Percentiles rank a stretch among this genome's conserved stretches.
Evolutionary conservation across 148 eudicot genomes (phyloP).

Genomic region (Chenopodium quinoa): DNA sequence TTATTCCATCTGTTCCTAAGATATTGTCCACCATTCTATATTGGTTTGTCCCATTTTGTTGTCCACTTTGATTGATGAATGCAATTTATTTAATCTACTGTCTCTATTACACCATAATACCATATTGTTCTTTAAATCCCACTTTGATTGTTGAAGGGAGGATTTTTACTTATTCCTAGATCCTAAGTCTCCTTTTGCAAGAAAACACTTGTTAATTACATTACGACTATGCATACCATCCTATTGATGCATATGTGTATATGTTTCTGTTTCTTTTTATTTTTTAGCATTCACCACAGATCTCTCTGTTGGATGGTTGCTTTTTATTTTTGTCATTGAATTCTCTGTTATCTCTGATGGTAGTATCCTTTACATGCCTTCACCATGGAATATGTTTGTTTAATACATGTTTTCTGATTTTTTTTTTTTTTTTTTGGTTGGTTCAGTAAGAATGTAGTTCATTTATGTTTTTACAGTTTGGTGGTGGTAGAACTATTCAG

Average conservation of each 20-base stretch:
- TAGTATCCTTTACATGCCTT: neutral
- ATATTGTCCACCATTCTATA: neutral
- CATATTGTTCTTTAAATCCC: neutral
- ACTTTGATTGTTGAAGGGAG: neutral
- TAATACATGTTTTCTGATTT: neutral
- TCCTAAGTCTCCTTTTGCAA: neutral
- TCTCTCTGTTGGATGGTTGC: neutral
- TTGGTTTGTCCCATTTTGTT: neutral
- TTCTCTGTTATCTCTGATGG: neutral
- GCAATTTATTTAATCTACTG: neutral
- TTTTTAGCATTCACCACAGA: neutral
- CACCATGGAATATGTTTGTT: conserved; percentile 6
- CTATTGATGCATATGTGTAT: too few relatives aligned
- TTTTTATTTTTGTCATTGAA: neutral
- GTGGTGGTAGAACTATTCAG: conserved; percentile 82
- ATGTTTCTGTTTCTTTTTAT: neutral
- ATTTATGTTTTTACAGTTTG: conserved; percentile 47
- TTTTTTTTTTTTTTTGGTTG: neutral
- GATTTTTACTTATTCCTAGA: too few relatives aligned
- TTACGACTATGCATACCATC: neutral
- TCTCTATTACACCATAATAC: neutral
- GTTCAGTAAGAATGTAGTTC: conserved; percentile 6
- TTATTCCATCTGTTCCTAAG: neutral
- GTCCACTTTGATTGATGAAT: neutral
- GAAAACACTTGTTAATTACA: neutral